A percentile compares a stretch with the other conserved stretches of the same genome.
Evolutionary conservation across 805 yeast genomes (phyloP).

Genomic region (Sugiyamaella qingdaonensis): DNA sequence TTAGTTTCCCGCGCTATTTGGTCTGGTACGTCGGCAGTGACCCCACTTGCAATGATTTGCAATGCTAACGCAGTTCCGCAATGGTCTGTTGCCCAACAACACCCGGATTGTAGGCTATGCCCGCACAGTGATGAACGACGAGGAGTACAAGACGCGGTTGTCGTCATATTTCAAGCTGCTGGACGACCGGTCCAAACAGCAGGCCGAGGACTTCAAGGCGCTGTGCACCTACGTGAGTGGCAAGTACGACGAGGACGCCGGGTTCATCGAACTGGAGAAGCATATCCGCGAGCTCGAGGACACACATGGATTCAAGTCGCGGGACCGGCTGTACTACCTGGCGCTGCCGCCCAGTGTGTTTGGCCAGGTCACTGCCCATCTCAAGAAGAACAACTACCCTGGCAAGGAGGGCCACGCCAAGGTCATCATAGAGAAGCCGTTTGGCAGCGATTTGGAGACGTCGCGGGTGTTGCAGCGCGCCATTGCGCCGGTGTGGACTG

Average conservation of each 20-base stretch:
- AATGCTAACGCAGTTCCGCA: constrained; percentile 37
- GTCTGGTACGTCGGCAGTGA: constrained; percentile 27
- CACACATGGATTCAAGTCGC: constrained; percentile 33
- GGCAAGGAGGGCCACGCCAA: constrained; percentile 63
- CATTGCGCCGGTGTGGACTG: constrained; percentile 81
- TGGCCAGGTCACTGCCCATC: constrained; percentile 66
- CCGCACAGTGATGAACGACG: constrained; percentile 65
- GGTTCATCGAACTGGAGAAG: constrained; percentile 56
- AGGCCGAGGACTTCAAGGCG: constrained; percentile 57
- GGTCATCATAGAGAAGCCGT: constrained; percentile 93
- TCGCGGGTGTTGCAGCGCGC: constrained; percentile 71
- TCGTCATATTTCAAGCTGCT: constrained; percentile 54
- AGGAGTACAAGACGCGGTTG: constrained; percentile 66
- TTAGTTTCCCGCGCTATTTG: constrained; percentile 41
- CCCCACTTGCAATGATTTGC: neutral
- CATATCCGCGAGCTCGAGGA: constrained; percentile 47
- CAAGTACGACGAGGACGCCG: constrained; percentile 73
- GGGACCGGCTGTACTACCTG: constrained; percentile 83
- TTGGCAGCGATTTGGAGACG: constrained; percentile 84
- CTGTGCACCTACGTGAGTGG: constrained; percentile 70
- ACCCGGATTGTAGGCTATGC: constrained; percentile 89
- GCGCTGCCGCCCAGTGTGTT: constrained; percentile 95
- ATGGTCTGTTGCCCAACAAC: constrained; percentile 68
- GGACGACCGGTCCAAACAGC: constrained; percentile 39
- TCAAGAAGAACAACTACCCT: constrained; percentile 67